Conservation (phyloP, 306 rosid species). For the Begonia peltatifolia region DNA sequence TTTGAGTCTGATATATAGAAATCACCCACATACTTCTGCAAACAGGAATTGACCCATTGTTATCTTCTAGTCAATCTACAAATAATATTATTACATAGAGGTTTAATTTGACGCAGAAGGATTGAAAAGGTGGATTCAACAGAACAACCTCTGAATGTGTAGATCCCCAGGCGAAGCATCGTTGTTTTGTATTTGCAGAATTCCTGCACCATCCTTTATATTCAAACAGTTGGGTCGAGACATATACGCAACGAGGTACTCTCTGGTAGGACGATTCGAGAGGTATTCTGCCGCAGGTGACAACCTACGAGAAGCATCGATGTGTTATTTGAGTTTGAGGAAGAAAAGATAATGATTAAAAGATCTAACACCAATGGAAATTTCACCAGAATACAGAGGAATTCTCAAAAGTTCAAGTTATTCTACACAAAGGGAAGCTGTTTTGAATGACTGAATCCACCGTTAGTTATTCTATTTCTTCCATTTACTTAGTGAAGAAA, state of each 20-base stretch:
- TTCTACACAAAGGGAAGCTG: no score
- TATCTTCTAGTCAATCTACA: no score
- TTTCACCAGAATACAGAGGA: no score
- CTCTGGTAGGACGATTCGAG: constrained; percentile 90
- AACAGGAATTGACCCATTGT: not conserved
- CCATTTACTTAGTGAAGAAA: no score
- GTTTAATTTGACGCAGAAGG: not conserved
- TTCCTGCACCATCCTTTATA: constrained; percentile 70
- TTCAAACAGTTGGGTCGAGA: constrained; percentile 72
- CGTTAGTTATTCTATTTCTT: no score
- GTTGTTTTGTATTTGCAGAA: constrained; percentile 65
- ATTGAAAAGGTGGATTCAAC: no score
- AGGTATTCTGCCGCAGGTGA: constrained; percentile 97
- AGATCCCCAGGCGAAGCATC: constrained; percentile 70
- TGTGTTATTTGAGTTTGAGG: no score
- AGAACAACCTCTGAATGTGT: constrained; percentile 64
- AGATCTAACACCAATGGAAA: no score
- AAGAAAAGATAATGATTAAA: no score
- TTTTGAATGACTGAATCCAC: no score
- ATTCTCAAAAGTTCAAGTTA: no score
- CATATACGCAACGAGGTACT: constrained; percentile 71
- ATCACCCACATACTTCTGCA: constrained; percentile 80
- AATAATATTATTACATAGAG: not conserved
- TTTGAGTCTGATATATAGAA: constrained; percentile 92
- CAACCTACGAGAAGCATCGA: constrained; percentile 43